phyloP scores from a whole-genome alignment of 1,284 basidiomycete genomes.

The Limonomyces culmigenus region DNA sequence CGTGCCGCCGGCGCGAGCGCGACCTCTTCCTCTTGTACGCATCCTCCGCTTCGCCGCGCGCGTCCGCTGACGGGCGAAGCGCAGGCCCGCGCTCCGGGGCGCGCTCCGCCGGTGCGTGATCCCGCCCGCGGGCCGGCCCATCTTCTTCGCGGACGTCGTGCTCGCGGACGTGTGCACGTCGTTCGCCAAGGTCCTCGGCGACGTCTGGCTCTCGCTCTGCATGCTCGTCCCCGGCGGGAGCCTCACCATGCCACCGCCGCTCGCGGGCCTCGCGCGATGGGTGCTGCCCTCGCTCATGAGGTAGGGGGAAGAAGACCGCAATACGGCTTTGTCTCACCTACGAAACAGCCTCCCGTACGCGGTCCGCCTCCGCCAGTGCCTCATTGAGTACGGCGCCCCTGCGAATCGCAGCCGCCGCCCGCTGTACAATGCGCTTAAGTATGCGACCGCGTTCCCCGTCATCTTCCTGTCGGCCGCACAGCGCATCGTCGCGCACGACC shows the following conservation, averaged over 20 bases:
- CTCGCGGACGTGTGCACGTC: slow-evolving; percentile 94
- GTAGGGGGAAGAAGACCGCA: slow-evolving; percentile 23
- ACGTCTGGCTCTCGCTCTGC: slow-evolving; percentile 77
- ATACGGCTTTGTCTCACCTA: background rate
- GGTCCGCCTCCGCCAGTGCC: slow-evolving; percentile 84
- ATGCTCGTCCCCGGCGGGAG: slow-evolving; percentile 70
- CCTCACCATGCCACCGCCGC: slow-evolving; percentile 42
- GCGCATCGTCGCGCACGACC: slow-evolving; percentile 43
- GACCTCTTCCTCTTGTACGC: slow-evolving; percentile 62
- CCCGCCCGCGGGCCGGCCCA: slow-evolving; percentile 38
- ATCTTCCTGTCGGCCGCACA: slow-evolving; percentile 88
- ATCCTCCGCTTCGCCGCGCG: background rate
- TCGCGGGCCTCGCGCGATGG: slow-evolving; percentile 51
- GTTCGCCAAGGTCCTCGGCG: slow-evolving; percentile 92
- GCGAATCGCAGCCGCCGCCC: slow-evolving; percentile 53
- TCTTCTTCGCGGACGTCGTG: slow-evolving; percentile 86
- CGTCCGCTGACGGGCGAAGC: slow-evolving; percentile 1
- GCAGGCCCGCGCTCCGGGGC: slow-evolving; percentile 18
- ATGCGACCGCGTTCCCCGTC: slow-evolving; percentile 94
- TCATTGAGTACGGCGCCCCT: slow-evolving; percentile 70
- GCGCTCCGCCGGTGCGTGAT: slow-evolving; percentile 59
- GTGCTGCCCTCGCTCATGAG: slow-evolving; percentile 76
- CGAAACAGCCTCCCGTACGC: slow-evolving; percentile 82
- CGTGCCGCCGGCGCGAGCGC: slow-evolving; percentile 51
- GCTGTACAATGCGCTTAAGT: slow-evolving; percentile 92